These are phyloP conservation scores for Thymus quinquecostatus DNA, from an alignment of 257 asterid genomes.

Conservation along the genomic window DNA sequence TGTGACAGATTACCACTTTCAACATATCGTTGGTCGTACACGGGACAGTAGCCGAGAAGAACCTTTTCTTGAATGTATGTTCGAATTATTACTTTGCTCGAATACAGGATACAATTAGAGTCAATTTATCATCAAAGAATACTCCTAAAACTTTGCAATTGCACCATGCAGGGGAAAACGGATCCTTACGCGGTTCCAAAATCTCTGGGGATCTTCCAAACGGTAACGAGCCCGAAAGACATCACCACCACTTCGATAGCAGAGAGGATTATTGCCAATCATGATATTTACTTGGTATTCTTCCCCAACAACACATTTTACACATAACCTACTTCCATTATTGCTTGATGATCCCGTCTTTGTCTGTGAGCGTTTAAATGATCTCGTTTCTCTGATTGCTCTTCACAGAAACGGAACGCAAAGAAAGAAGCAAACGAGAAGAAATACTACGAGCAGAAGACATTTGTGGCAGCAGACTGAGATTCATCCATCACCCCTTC, in stretches of 20 bases:
- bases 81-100: not conserved
- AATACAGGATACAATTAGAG: not conserved
- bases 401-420: conserved; percentile 77
- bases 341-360: too few relatives aligned
- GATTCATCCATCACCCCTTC: not conserved
- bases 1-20: conserved; percentile 64
- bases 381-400: not conserved
- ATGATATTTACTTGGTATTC: conserved; percentile 72
- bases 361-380: not conserved
- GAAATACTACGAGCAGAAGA: conserved; percentile 79
- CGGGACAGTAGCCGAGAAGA: conserved; percentile 76
- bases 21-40: conserved; percentile 88
- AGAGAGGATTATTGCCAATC: conserved; percentile 83
- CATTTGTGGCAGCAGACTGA: conserved; percentile 71
- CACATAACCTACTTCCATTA: too few relatives aligned
- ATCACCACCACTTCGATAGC: conserved; percentile 83
- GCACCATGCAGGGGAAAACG: conserved; percentile 54
- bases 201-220: conserved; percentile 74
- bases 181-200: conserved; percentile 82
- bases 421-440: conserved; percentile 90
- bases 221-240: conserved; percentile 74
- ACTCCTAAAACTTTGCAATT: conserved; percentile 24
- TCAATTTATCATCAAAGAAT: not conserved
- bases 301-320: conserved; percentile 2
- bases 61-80: conserved; percentile 61